Conservation (phyloP, 2,329 filamentous ascomycete genomes). For the Fusarium chuoi region DNA sequence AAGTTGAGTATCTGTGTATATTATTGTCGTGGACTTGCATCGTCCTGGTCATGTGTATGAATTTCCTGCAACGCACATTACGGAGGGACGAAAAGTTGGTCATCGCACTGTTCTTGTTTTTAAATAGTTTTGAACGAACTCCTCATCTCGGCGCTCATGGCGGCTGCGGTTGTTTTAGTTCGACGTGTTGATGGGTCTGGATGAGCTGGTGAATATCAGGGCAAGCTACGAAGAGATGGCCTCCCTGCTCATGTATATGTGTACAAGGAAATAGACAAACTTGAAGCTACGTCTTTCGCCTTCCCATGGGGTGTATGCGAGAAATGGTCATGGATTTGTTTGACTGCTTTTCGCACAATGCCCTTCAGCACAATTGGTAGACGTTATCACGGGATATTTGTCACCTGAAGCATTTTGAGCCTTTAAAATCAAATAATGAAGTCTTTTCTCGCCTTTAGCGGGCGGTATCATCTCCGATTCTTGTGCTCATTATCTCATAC, state of each 20-base stretch:
- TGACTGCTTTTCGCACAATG: not conserved
- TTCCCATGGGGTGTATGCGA: not conserved
- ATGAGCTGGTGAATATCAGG: constrained; percentile 23
- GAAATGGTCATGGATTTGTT: not conserved
- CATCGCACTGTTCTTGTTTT: constrained; percentile 23
- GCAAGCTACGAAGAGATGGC: constrained; percentile 34
- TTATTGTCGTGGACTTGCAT: constrained; percentile 38
- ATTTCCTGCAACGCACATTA: constrained; percentile 26
- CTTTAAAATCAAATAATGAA: not conserved
- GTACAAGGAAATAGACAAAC: constrained; percentile 49
- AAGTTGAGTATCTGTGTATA: constrained; percentile 43
- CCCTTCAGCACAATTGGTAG: not conserved
- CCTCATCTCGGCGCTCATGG: constrained; percentile 23
- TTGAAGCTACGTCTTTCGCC: constrained; percentile 22
- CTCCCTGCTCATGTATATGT: constrained; percentile 44
- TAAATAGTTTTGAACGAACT: constrained; percentile 23
- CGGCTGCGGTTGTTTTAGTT: constrained; percentile 18
- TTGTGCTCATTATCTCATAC: constrained; percentile 1
- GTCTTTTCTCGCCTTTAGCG: not conserved
- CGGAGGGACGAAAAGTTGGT: constrained; percentile 21
- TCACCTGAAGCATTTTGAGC: not conserved
- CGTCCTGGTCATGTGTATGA: constrained; percentile 32
- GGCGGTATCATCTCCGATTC: not conserved
- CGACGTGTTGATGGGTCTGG: constrained; percentile 38
- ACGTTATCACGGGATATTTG: not conserved